Conservation (phyloP, 192 early-diverging fungal species). For the Allomyces javanicus region DNA sequence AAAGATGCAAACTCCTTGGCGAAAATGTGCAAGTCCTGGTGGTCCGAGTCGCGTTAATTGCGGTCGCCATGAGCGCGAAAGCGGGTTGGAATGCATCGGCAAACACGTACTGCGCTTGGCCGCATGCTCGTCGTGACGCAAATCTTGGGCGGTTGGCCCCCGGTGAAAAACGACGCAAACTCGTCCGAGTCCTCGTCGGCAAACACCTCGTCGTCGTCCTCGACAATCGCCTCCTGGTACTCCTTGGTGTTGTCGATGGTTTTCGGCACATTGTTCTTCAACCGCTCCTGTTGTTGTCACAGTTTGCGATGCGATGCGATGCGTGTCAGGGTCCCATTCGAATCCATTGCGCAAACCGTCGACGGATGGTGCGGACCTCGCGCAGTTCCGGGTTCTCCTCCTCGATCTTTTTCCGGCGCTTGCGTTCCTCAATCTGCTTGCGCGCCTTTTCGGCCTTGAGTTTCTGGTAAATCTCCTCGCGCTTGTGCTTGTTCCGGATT, state of each 20-base stretch:
- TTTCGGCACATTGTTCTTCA: conserved; percentile 72
- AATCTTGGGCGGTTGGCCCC: conserved; percentile 73
- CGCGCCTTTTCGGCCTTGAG: conserved; percentile 53
- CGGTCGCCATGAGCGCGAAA: too few relatives aligned
- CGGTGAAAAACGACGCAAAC: conserved; percentile 65
- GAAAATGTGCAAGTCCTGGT: conserved; percentile 53
- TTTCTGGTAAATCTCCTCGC: conserved; percentile 57
- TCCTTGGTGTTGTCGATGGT: conserved; percentile 87
- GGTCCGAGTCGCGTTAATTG: too few relatives aligned
- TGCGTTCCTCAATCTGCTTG: conserved; percentile 50
- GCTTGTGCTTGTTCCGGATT: conserved; percentile 70
- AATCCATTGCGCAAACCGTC: too few relatives aligned
- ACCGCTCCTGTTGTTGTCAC: conserved; percentile 32
- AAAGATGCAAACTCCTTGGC: conserved; percentile 72
- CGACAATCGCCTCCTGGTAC: conserved; percentile 67
- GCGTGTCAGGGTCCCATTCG: background rate
- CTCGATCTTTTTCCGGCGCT: conserved; percentile 56
- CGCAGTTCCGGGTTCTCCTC: conserved; percentile 62
- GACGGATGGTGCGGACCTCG: conserved; percentile 19
- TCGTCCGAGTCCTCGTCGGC: conserved; percentile 71
- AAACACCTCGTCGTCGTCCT: conserved; percentile 57
- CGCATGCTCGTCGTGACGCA: conserved; percentile 71
- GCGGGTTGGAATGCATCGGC: background rate
- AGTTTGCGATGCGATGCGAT: background rate
- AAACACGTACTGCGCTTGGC: conserved; percentile 26